Conservation (phyloP, 192 early-diverging fungal species). For the Coemansia pectinata region DNA sequence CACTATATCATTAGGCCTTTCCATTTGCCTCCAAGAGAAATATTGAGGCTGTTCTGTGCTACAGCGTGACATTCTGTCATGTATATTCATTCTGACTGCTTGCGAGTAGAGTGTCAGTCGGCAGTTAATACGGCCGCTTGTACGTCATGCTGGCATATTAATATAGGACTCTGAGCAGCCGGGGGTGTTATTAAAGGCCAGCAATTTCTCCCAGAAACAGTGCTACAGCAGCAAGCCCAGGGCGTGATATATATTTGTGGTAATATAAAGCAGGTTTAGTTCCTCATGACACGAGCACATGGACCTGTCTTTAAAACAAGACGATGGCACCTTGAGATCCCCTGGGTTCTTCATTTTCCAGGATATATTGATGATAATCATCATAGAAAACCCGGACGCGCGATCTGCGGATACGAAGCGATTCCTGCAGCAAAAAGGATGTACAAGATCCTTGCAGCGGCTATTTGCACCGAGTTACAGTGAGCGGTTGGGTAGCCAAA, state of each 20-base stretch:
- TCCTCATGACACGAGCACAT: neutral
- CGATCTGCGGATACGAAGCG: neutral
- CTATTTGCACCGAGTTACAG: neutral
- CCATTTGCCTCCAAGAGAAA: neutral
- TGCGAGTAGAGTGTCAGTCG: neutral
- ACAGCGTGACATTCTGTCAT: neutral
- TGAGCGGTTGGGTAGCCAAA: neutral
- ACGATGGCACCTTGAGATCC: neutral
- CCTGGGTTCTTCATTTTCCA: neutral
- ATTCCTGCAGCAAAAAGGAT: neutral
- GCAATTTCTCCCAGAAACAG: neutral
- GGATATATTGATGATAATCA: neutral
- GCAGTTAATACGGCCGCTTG: neutral
- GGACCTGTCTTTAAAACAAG: neutral
- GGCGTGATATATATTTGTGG: neutral
- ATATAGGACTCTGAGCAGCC: neutral
- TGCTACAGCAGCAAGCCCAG: neutral
- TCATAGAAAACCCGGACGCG: neutral
- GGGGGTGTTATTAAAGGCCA: neutral
- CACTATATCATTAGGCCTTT: neutral
- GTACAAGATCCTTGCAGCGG: neutral
- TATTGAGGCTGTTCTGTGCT: neutral
- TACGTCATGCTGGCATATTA: neutral
- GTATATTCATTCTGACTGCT: neutral
- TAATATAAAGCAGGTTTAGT: neutral